Evolutionary conservation across 805 yeast genomes (phyloP), one percentile per base, ranked within the genome.

Genomic region (Millerozyma miso): DNA sequence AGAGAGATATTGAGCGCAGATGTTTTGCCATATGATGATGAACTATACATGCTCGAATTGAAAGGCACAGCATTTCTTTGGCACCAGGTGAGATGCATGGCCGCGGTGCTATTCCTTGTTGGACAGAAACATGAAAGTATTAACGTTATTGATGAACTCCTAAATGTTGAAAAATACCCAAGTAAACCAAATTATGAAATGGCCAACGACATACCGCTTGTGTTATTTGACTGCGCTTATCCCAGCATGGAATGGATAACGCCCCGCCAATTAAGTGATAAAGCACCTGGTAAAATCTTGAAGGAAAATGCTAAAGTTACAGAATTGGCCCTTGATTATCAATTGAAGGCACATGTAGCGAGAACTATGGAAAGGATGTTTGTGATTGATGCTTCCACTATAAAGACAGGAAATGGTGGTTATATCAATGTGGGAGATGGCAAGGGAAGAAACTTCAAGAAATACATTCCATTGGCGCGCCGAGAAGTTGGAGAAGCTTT

Each of bases 41-140:
- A 76, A 3, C 71, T 77, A 42, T 85, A 72, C 54, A 83, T 81
- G 43, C 80, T 91, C 59, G 89, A 88, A 58, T 66, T 93, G 41
- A 73, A 77, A 48, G 99, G 99, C 0, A 71, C 86, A 1, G 99
- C 98, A 6, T 93, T 93, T 53, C 65, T 93, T 43, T 93, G 98
- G 98, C 98, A 93, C 60, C 99, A 93, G 63, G 99, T 93, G 15
- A 77, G 99, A 44, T 89, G 96, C 52, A 93, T 93, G 93, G 79
- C 89, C 68, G 96, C 96, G 0, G 70, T 85, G 8, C 60, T 93
- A 43, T 79, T 93, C 41, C 63, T 85, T 18, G 81, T 89, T 5
- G 99, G 97, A 0, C 96, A 89, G 60, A 69, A 70, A 13, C 71
- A 77, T 16, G 99, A 93, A 60, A 43, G 58, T 0, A 83, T 88